A percentile compares a stretch with the other conserved stretches of the same genome.
Evolutionary conservation across 371 early-diverging fungal genomes (phyloP).

Genomic region (Mucor plumbeus): DNA sequence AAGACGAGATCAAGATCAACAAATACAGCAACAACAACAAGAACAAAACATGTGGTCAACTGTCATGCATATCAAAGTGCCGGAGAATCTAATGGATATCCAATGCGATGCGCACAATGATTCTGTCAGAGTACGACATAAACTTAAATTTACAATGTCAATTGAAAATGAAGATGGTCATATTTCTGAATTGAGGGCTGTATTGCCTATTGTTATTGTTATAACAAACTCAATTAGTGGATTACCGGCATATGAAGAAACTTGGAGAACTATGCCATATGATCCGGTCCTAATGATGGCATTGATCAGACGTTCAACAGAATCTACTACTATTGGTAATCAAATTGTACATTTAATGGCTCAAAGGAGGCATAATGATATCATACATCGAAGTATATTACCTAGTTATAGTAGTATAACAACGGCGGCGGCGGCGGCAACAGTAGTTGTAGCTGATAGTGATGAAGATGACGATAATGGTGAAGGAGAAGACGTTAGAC

Average conservation of each 20-base stretch:
- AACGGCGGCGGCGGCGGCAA: neutral
- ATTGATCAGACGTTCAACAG: conserved; percentile 15
- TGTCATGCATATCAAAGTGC: conserved; percentile 32
- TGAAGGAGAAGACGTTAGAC: conserved; percentile 1
- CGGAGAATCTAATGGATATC: conserved; percentile 31
- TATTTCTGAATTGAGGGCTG: conserved; percentile 31
- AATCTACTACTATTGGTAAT: conserved; percentile 2
- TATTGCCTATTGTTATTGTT: conserved; percentile 32
- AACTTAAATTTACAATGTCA: conserved; percentile 31
- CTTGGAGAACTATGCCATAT: conserved; percentile 38
- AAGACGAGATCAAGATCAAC: conserved; percentile 22
- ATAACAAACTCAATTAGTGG: conserved; percentile 15
- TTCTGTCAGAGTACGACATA: conserved; percentile 33
- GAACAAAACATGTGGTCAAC: conserved; percentile 1
- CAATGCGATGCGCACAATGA: conserved; percentile 42
- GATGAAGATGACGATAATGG: neutral
- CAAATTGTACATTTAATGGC: conserved; percentile 3
- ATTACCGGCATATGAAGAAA: conserved; percentile 40
- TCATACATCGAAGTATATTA: neutral
- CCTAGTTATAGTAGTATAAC: conserved; percentile 20
- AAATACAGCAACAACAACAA: neutral
- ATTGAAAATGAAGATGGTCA: conserved; percentile 30
- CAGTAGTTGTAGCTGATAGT: neutral
- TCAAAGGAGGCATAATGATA: conserved; percentile 1
- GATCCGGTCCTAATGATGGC: conserved; percentile 35